Conservation (phyloP, 306 rosid species). For the Pyrus communis region DNA sequence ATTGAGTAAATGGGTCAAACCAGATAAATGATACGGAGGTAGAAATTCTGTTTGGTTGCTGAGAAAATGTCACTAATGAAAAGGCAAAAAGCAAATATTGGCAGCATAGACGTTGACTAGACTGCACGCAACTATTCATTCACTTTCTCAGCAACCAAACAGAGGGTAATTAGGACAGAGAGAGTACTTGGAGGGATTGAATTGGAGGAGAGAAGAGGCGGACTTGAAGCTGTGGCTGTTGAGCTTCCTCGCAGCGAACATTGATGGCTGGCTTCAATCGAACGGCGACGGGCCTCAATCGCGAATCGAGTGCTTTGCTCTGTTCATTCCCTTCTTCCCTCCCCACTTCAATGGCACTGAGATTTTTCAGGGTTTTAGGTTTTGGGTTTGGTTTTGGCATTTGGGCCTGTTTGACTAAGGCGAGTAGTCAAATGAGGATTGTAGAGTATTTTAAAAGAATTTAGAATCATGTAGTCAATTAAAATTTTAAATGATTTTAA, state of each 20-base stretch:
- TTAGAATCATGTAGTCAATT: no score
- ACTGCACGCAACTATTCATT: background rate
- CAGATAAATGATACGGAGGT: background rate
- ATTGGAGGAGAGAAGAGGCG: slow-evolving; percentile 43
- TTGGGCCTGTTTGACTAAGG: background rate
- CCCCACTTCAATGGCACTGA: background rate
- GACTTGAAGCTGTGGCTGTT: slow-evolving; percentile 48
- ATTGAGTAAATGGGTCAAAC: background rate
- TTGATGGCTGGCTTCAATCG: slow-evolving; percentile 17
- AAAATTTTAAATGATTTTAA: no score
- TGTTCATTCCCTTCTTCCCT: background rate
- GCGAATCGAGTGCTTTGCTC: background rate
- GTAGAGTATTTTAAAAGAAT: no score
- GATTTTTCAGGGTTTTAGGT: slow-evolving; percentile 36
- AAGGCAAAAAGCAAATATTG: background rate
- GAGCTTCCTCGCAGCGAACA: slow-evolving; percentile 54
- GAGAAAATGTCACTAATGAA: background rate
- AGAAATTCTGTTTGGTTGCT: background rate
- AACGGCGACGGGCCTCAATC: background rate
- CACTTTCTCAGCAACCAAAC: slow-evolving; percentile 3
- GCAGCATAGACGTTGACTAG: background rate
- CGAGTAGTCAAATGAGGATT: no score
- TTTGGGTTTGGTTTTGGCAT: background rate
- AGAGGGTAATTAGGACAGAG: background rate
- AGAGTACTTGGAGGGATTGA: slow-evolving; percentile 43